phyloP scores from a whole-genome alignment of 345 rosid species.

The Corymbia maculata region DNA sequence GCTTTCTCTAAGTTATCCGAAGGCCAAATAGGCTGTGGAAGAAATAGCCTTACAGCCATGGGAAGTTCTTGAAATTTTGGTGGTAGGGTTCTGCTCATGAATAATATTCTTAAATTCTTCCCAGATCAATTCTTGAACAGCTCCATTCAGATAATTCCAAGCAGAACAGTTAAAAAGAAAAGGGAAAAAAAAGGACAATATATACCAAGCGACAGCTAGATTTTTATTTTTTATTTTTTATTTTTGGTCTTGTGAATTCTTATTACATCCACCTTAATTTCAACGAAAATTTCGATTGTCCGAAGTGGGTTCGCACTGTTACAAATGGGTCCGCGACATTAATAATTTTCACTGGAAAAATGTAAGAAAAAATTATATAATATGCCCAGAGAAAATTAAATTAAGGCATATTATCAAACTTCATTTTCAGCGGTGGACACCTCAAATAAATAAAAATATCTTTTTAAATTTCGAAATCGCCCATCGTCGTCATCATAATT shows the following conservation, averaged over 20 bases:
- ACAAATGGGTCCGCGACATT: neutral
- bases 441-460: neutral
- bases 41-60: neutral
- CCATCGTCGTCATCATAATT: neutral
- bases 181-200: neutral
- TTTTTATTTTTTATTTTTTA: neutral
- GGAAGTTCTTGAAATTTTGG: neutral
- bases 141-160: neutral
- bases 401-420: neutral
- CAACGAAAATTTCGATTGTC: neutral
- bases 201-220: neutral
- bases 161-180: no score
- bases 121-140: neutral
- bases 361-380: neutral
- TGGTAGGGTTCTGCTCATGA: neutral
- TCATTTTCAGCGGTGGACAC: neutral
- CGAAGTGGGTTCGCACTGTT: neutral
- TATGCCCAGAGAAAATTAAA: neutral
- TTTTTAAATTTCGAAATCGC: neutral
- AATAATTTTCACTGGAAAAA: neutral
- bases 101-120: neutral
- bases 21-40: neutral
- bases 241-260: neutral
- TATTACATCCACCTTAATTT: neutral
- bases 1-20: neutral